Evolutionary conservation across 2,329 filamentous ascomycete genomes (phyloP).

Genomic region (Colletotrichum camelliae): DNA sequence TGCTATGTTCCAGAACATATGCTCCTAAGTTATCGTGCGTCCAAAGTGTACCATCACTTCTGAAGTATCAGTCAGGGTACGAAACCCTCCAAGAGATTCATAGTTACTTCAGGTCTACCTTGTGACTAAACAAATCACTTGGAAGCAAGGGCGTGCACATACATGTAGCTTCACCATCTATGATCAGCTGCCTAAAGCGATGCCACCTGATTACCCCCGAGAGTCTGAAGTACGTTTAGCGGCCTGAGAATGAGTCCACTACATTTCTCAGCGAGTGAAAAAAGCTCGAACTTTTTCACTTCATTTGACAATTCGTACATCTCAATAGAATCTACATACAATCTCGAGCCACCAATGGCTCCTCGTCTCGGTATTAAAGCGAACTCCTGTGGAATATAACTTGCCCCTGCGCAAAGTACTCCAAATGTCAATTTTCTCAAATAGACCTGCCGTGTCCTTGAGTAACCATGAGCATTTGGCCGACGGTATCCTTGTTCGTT

Average conservation of each 20-base stretch:
- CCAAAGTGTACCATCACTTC: too few relatives aligned
- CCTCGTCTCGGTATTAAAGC: background rate
- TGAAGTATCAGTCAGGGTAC: too few relatives aligned
- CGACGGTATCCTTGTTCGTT: constrained; percentile 31
- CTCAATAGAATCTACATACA: background rate
- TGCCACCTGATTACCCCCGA: background rate
- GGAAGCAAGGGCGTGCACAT: too few relatives aligned
- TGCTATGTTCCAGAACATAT: too few relatives aligned
- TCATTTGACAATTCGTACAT: background rate
- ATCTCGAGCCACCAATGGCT: background rate
- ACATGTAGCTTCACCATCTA: too few relatives aligned
- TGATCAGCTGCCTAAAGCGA: background rate
- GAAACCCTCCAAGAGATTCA: too few relatives aligned
- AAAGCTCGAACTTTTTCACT: background rate
- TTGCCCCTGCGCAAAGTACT: background rate
- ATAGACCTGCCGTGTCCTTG: constrained; percentile 29
- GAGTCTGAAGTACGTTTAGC: too few relatives aligned
- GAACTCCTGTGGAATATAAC: background rate
- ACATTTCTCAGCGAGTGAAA: background rate
- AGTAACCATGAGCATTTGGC: constrained; percentile 37
- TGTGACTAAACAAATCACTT: too few relatives aligned
- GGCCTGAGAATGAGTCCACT: fast-evolving
- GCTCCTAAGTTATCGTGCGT: too few relatives aligned
- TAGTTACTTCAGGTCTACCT: background rate
- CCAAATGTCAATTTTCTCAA: background rate